Conservation (phyloP, 208 protist genomes). For the Tritrichomonas foetus region DNA sequence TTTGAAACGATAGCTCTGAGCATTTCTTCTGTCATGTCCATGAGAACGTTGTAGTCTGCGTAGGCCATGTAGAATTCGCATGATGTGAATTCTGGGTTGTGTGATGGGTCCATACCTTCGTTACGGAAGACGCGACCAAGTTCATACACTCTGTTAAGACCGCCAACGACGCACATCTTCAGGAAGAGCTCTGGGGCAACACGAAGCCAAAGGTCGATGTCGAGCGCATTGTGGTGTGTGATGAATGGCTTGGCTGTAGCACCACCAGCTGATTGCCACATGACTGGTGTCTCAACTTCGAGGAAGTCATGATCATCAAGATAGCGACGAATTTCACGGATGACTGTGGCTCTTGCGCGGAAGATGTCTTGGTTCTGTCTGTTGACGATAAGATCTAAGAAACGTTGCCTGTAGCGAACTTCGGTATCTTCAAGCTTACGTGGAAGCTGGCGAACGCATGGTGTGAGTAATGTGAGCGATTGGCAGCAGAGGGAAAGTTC, state of each 20-base stretch:
- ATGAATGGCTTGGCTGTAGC: slow-evolving; percentile 97
- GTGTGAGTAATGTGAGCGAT: slow-evolving; percentile 67
- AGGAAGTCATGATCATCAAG: slow-evolving; percentile 51
- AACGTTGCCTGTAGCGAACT: slow-evolving; percentile 74
- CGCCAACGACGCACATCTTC: slow-evolving; percentile 97
- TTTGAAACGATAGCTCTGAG: slow-evolving; percentile 75
- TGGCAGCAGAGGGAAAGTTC: slow-evolving; percentile 71
- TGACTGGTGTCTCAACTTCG: slow-evolving; percentile 77
- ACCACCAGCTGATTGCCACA: slow-evolving; percentile 90
- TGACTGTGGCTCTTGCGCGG: slow-evolving; percentile 73
- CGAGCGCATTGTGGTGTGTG: slow-evolving; percentile 98
- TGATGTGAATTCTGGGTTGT: slow-evolving; percentile 99
- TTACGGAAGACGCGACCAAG: slow-evolving; percentile 98
- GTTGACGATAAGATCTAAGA: slow-evolving; percentile 99
- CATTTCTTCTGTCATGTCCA: slow-evolving; percentile 89
- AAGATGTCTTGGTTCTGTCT: slow-evolving; percentile 78
- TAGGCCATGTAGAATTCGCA: slow-evolving; percentile 87
- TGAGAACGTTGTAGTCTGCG: slow-evolving; percentile 98
- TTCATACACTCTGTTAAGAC: slow-evolving; percentile 99
- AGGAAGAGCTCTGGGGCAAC: slow-evolving; percentile 99
- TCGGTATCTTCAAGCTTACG: slow-evolving; percentile 76
- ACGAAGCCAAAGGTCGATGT: slow-evolving; percentile 91
- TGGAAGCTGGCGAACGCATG: slow-evolving; percentile 98
- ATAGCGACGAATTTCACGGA: slow-evolving; percentile 90
- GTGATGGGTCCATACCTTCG: slow-evolving; percentile 87